Evolutionary conservation across 495 filamentous ascomycete genomes (phyloP).

Genomic region (Penicillium alfredii): DNA sequence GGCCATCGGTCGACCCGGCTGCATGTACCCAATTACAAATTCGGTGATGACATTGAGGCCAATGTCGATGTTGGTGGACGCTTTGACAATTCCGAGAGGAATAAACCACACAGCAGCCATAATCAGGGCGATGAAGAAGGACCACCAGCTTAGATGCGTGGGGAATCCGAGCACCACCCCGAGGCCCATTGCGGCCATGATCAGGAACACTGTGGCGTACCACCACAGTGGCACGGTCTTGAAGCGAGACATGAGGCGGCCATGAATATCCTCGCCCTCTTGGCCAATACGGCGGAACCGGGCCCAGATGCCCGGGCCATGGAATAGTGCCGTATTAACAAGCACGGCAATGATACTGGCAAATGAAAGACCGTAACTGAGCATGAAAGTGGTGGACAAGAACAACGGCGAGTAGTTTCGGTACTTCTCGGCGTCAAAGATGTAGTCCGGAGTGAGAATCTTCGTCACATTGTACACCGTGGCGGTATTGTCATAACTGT

Average conservation of each 20-base stretch:
- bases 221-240: conserved; percentile 57
- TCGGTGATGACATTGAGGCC: conserved; percentile 56
- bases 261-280: conserved; percentile 63
- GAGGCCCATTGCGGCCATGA: conserved; percentile 47
- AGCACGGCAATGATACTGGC: conserved; percentile 52
- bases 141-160: conserved; percentile 48
- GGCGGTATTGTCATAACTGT: conserved; percentile 54
- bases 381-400: conserved; percentile 53
- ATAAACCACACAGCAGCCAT: conserved; percentile 46
- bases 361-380: conserved; percentile 56
- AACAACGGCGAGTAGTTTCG: conserved; percentile 55
- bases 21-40: conserved; percentile 60
- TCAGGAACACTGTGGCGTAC: conserved; percentile 46
- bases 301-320: conserved; percentile 49
- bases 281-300: conserved; percentile 41
- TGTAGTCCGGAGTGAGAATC: conserved; percentile 48
- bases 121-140: conserved; percentile 47
- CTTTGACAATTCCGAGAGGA: conserved; percentile 49
- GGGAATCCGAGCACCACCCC: conserved; percentile 47
- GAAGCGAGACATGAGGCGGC: conserved; percentile 56
- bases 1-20: conserved; percentile 53
- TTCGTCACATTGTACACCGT: conserved; percentile 44
- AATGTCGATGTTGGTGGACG: conserved; percentile 48
- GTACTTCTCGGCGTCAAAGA: conserved; percentile 51
- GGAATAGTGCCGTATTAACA: conserved; percentile 49